Conservation (phyloP, 2,329 filamentous ascomycete genomes). For the Fusarium pseudograminearum region DNA sequence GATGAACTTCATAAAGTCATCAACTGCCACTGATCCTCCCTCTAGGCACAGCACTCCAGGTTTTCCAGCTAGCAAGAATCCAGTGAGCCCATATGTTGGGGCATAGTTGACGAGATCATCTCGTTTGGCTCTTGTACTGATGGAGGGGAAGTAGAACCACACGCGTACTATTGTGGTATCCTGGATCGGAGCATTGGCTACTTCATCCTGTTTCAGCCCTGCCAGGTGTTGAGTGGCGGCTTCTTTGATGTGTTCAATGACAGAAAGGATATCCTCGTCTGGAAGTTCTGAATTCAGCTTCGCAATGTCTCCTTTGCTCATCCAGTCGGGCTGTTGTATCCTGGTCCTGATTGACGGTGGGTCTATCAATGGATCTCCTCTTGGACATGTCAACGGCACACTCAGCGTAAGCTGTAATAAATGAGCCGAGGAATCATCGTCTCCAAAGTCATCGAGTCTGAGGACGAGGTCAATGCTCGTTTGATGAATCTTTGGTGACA, state of each 20-base stretch:
- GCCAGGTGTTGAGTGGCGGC: slow-evolving; percentile 50
- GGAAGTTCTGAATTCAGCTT: slow-evolving; percentile 56
- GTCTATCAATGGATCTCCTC: slow-evolving; percentile 42
- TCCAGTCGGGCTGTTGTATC: slow-evolving; percentile 63
- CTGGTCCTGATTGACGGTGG: slow-evolving; percentile 57
- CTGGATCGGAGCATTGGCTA: not conserved
- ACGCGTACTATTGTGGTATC: slow-evolving; percentile 59
- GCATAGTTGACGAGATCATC: slow-evolving; percentile 68
- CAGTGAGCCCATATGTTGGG: slow-evolving; percentile 64
- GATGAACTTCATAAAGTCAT: slow-evolving; percentile 72
- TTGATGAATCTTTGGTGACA: slow-evolving; percentile 6
- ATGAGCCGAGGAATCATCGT: slow-evolving; percentile 9
- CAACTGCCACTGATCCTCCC: slow-evolving; percentile 60
- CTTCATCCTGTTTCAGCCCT: slow-evolving; percentile 20
- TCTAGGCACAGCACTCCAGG: slow-evolving; percentile 67
- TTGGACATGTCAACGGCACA: slow-evolving; percentile 49
- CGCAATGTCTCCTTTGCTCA: slow-evolving; percentile 61
- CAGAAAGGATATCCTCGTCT: slow-evolving; percentile 58
- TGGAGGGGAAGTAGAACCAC: slow-evolving; percentile 74
- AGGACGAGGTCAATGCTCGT: slow-evolving; percentile 45
- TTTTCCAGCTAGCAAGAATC: slow-evolving; percentile 71
- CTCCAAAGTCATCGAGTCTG: slow-evolving; percentile 40
- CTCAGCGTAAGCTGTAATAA: slow-evolving; percentile 52
- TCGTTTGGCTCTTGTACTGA: slow-evolving; percentile 69
- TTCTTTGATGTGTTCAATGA: slow-evolving; percentile 59